Percentiles rank a stretch among this genome's conserved stretches.
Conservation (phyloP, 176 grass and related monocot species). For the Zoysia japonica region DNA sequence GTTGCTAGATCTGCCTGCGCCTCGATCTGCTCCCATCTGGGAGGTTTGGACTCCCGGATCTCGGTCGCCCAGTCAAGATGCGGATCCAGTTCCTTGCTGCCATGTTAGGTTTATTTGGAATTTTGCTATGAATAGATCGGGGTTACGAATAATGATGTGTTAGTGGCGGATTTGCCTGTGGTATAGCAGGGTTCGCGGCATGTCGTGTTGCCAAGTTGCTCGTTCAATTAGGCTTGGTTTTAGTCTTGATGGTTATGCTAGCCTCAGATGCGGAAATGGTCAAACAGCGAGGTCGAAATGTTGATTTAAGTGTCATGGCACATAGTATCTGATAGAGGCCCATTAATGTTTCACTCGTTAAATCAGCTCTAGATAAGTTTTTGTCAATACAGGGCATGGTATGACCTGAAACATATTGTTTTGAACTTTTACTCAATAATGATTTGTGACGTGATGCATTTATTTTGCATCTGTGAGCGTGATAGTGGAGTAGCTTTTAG, state of each 20-base stretch:
- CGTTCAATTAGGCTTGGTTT: neutral
- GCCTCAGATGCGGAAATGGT: neutral
- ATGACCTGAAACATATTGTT: neutral
- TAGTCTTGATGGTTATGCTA: neutral
- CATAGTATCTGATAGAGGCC: neutral
- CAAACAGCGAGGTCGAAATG: neutral
- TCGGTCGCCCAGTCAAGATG: neutral
- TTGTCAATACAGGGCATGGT: too few relatives aligned
- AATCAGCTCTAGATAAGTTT: neutral
- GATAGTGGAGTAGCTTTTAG: neutral
- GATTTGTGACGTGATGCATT: neutral
- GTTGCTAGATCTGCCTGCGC: constrained; percentile 17
- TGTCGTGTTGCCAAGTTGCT: neutral
- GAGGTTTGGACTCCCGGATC: constrained; percentile 27
- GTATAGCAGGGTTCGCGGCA: neutral
- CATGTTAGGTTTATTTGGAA: neutral
- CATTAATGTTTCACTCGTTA: neutral
- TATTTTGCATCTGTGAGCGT: neutral
- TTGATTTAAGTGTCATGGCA: neutral
- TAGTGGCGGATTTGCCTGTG: neutral
- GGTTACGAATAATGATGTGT: neutral
- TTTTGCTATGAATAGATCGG: neutral
- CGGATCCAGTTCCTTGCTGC: constrained; percentile 13
- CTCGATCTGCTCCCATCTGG: constrained; percentile 33
- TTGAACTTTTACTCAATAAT: neutral